Evolutionary conservation across 2,329 filamentous ascomycete species (phyloP), one percentile per base, ranked within the genome.

Genomic region (Stemphylium vesicarium): DNA sequence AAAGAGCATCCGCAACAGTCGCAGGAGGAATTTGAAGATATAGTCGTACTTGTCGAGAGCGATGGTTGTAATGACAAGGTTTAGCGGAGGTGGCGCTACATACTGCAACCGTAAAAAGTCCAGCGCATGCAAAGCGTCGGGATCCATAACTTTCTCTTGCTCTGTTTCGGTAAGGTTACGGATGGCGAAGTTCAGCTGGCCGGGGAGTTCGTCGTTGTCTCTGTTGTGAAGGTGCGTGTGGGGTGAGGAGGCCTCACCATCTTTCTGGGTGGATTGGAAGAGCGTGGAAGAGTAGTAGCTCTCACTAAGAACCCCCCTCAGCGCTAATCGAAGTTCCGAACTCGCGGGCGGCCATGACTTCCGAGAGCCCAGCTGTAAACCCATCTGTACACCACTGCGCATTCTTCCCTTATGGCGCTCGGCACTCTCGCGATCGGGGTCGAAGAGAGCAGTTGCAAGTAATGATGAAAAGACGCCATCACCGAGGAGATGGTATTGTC

Each of bases 31-130:
- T 64, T 87, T 90, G 79, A 97, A 98, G 32, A 97, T 83, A 41
- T 83, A 82, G 72, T 98, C 95, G 68, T 97, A 98, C 64, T 92
- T 92, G 50, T 86, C 79, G 10, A 98, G 77, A 1, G 88, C 83
- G 0, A 81, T 73, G 0, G 86, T 81, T 0, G 91, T 92, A 37
- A 99, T 87, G 57, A 98, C 82, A 0, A 87, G 81, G 36, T 87
- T 82, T 0, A 98, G 79, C 1, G 91, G 85, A 0, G 84, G 75
- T 0, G 92, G 89, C 0, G 92, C 83, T 36, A 88, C 90, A 76
- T 97, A 98, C 40, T 92, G 89, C 7, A 99, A 79, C 1, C 91
- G 86, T 13, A 99, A 80, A 68, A 99, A 98, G 75, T 98, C 95
- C n/a, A 98, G 81, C 0, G 95, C 95, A 70, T 94, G 88, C 15